These are phyloP conservation scores for Chondrostereum purpureum DNA, from an alignment of 1,284 basidiomycete species.

Conservation along the genomic window DNA sequence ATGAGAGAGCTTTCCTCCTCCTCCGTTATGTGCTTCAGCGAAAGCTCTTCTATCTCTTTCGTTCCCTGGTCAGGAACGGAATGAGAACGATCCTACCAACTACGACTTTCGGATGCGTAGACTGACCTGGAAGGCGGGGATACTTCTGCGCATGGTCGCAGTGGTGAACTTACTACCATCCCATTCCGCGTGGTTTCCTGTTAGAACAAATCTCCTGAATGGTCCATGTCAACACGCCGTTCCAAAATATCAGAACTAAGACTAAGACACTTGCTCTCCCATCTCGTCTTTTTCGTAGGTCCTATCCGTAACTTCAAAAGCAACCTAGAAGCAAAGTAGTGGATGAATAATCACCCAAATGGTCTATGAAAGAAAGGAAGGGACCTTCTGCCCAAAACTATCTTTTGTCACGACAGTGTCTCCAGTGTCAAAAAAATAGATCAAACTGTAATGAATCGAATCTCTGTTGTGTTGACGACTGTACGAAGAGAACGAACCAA, in stretches of 20 bases:
- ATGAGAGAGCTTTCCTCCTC: background rate
- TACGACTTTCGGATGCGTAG: background rate
- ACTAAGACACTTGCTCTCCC: too few species aligned
- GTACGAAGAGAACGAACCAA: background rate
- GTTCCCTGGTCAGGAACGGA: too few species aligned
- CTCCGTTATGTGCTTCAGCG: background rate
- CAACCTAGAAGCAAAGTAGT: background rate
- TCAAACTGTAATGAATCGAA: background rate
- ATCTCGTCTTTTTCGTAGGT: too few species aligned
- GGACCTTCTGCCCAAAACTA: background rate
- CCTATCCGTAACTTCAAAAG: background rate
- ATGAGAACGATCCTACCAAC: background rate
- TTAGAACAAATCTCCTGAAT: background rate
- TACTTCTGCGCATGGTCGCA: background rate
- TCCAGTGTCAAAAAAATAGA: background rate
- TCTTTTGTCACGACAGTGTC: background rate
- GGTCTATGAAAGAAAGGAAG: background rate
- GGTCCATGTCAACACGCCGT: background rate
- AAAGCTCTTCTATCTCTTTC: too few species aligned
- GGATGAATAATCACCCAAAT: background rate
- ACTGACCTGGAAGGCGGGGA: background rate
- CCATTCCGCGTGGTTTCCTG: background rate
- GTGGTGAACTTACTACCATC: background rate
- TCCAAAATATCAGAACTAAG: background rate
- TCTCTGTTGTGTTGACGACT: background rate